phyloP scores from a whole-genome alignment of 345 rosid genomes.

The Moringa oleifera region DNA sequence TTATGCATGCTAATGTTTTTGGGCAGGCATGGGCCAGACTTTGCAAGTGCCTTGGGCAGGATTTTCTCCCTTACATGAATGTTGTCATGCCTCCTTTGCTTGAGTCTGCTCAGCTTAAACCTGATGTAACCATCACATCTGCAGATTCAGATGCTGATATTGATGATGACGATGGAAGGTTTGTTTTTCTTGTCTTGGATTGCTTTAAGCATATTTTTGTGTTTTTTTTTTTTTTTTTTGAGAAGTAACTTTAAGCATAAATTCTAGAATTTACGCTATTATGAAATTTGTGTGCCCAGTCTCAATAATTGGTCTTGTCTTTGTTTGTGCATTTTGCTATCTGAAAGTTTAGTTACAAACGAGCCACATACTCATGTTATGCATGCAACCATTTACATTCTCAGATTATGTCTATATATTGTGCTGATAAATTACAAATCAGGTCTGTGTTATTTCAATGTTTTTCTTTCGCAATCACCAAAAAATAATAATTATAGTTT shows the following conservation, averaged over 20 bases:
- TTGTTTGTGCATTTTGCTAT: too few relatives aligned
- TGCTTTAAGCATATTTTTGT: slow-evolving; percentile 10
- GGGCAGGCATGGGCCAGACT: slow-evolving; percentile 98
- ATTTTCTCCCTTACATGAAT: slow-evolving; percentile 95
- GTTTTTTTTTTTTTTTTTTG: too few relatives aligned
- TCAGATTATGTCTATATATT: too few relatives aligned
- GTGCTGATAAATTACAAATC: too few relatives aligned
- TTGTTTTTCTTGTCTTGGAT: slow-evolving; percentile 8
- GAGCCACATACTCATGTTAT: too few relatives aligned
- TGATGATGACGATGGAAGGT: slow-evolving; percentile 98
- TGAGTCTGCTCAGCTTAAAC: slow-evolving; percentile 96
- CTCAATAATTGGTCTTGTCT: background rate
- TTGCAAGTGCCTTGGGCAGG: slow-evolving; percentile 98
- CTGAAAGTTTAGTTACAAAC: too few relatives aligned
- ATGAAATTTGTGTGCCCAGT: background rate
- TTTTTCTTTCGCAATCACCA: too few relatives aligned
- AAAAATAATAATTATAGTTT: too few relatives aligned
- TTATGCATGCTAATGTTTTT: background rate
- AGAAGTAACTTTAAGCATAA: too few relatives aligned
- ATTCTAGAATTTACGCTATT: too few relatives aligned
- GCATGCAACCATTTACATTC: too few relatives aligned
- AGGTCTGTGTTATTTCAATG: too few relatives aligned
- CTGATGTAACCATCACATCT: slow-evolving; percentile 96
- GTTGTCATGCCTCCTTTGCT: slow-evolving; percentile 99
- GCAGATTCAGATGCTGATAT: slow-evolving; percentile 95